Evolutionary conservation across 202 grass and related monocot species (phyloP).

Genomic region (Alloteropsis angusta): DNA sequence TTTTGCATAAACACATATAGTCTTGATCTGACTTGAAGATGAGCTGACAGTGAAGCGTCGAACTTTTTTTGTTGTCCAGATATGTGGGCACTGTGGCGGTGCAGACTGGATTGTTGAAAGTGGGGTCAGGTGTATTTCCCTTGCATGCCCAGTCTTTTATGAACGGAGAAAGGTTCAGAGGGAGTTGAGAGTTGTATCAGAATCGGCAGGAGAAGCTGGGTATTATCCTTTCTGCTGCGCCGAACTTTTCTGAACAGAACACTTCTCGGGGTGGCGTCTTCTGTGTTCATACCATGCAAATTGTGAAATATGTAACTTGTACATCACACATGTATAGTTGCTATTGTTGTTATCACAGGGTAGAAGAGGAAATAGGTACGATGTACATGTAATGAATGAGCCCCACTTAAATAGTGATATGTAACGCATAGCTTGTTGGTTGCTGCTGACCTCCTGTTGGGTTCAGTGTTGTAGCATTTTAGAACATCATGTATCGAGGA

Average conservation of each 20-base stretch:
- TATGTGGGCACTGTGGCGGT: slow-evolving; percentile 80
- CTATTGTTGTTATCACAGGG: slow-evolving; percentile 25
- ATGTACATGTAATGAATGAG: background rate
- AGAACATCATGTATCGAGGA: background rate
- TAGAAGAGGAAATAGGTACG: background rate
- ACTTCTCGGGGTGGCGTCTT: slow-evolving; percentile 26
- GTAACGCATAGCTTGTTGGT: background rate
- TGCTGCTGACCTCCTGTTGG: background rate
- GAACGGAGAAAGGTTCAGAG: slow-evolving; percentile 74
- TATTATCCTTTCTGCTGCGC: slow-evolving; percentile 53
- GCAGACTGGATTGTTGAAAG: slow-evolving; percentile 65
- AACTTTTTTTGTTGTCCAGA: slow-evolving; percentile 25
- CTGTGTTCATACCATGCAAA: slow-evolving; percentile 19
- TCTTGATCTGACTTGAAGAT: background rate
- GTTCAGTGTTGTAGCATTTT: background rate
- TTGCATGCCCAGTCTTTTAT: slow-evolving; percentile 85
- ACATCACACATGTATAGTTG: slow-evolving; percentile 17
- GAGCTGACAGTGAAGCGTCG: slow-evolving; percentile 3
- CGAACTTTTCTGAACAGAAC: slow-evolving; percentile 61
- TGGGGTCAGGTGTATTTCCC: slow-evolving; percentile 70
- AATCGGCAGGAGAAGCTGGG: slow-evolving; percentile 42
- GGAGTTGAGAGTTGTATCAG: slow-evolving; percentile 44
- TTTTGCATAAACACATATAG: background rate
- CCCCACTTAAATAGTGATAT: background rate
- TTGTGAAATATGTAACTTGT: slow-evolving; percentile 22